phyloP scores from a whole-genome alignment of 768 basidiomycete species.

The Boletellus emodensis region DNA sequence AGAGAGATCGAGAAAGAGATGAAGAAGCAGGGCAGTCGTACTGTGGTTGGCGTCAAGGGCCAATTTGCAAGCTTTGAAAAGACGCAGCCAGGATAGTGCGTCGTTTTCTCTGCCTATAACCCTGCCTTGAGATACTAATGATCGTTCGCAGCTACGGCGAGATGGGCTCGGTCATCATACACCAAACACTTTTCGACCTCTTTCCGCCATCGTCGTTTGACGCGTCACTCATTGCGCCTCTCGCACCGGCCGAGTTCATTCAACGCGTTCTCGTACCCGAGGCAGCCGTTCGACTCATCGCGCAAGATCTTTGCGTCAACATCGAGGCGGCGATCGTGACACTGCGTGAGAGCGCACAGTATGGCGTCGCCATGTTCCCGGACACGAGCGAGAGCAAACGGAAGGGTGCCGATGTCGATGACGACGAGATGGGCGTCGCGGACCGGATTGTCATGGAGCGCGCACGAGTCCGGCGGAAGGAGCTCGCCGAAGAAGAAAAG shows the following conservation, averaged over 20 bases:
- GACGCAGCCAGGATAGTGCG: slow-evolving; percentile 88
- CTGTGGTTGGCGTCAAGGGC: slow-evolving; percentile 61
- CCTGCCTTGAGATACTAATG: background rate
- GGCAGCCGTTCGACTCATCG: slow-evolving; percentile 75
- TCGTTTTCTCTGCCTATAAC: slow-evolving; percentile 11
- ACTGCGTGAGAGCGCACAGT: slow-evolving; percentile 71
- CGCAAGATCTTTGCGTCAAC: slow-evolving; percentile 58
- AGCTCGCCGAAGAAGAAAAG: slow-evolving; percentile 40
- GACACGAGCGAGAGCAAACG: slow-evolving; percentile 31
- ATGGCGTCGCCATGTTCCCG: slow-evolving; percentile 85
- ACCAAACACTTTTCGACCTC: slow-evolving; percentile 68
- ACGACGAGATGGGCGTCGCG: slow-evolving; percentile 29
- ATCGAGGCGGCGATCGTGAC: slow-evolving; percentile 51
- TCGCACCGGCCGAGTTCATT: slow-evolving; percentile 73
- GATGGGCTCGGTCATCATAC: slow-evolving; percentile 75
- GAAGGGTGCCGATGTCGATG: slow-evolving; percentile 36
- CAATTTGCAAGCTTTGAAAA: slow-evolving; percentile 80
- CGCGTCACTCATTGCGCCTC: slow-evolving; percentile 51
- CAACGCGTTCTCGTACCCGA: slow-evolving; percentile 89
- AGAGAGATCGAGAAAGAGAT: slow-evolving; percentile 59
- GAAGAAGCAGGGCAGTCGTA: slow-evolving; percentile 59
- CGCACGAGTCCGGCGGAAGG: slow-evolving; percentile 37
- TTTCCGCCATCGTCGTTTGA: slow-evolving; percentile 64
- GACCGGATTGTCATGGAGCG: slow-evolving; percentile 45
- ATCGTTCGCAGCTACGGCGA: slow-evolving; percentile 69